Evolutionary conservation across 2,329 filamentous ascomycete genomes (phyloP), one percentile per base, ranked within the genome.

Genomic region (Epicoccum nigrum): DNA sequence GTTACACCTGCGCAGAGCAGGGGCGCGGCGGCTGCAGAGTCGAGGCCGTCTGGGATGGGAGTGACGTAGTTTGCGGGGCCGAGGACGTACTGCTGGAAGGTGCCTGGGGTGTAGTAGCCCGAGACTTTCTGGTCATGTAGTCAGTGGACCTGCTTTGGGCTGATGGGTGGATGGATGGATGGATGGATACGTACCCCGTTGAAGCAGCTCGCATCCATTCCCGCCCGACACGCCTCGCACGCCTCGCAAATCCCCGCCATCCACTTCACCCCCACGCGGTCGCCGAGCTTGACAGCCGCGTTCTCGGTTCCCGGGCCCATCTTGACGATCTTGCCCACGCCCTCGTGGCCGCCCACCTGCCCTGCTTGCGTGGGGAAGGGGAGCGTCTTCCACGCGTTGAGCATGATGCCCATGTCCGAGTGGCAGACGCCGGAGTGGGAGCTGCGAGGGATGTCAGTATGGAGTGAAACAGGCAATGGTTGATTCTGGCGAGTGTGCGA

Each of bases 191-290:
- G 57, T 45, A 72, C 70, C 12, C 62, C 70, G 28, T 37, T 64
- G 40, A 65, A 68, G 50, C 70, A 72, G 27, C 50, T 60, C 9
- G 65, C 69, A 56, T 72, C 78, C 65, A 70, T 81, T 81, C 59
- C 76, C 75, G 41, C 79, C n/a, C 61, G 32, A 33, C 69, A 73
- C 7, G 70, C 58, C 42, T 70, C 67, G 47, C 70, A 74, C 0
- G 56, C 54, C 39, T 68, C 79, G 65, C 85, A 88, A 20, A 81
- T 81, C 25, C 73, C 79, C 13, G 81, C 74, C 51, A 87, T 74
- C 84, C 85, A 88, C 71, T 90, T 90, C 66, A 90, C 82, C 12
- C 87, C 87, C 7, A 89, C 87, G 7, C 86, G 78, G 59, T 89
- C 83, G 4, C 86, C 86, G n/a, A 88, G 63, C 60, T 86, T 86